Evolutionary conservation across 192 early-diverging fungal genomes (phyloP), one percentile per base, ranked within the genome.

Genomic region (Backusella mclennaniae): DNA sequence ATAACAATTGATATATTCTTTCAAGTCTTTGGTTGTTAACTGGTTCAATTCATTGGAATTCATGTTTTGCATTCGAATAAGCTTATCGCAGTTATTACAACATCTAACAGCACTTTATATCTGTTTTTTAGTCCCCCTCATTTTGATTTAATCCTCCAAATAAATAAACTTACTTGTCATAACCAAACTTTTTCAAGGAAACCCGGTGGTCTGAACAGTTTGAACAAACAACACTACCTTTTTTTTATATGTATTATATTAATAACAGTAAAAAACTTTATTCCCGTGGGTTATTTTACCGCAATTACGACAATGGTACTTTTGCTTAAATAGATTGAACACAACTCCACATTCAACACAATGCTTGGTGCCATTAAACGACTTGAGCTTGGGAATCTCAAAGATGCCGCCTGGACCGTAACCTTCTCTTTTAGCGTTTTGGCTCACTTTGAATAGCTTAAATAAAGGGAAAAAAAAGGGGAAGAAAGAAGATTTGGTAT

Each of bases 281-380:
- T 39, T 12, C 12, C 4, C 14, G 4, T 44, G 42, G 15, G n/a
- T 12, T 21, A 38, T 8, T 73, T 73, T 83, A 83, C 82, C 82
- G 42, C 82, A 83, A 59, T 83, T 83, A 49, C 73, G 56, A 66
- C 82, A 83, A 29, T 74, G 67, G 35, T 83, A 77, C 74, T 83
- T 79, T 79, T 74, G 78, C 21, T 73, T 72, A 56, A 83, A 80
- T n/a, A 83, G n/a, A 63, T 59, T 67, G 36, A 83, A 83, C 0
- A 41, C 39, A 4, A 39, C 49, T 38, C 68, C 41, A 63, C 82
- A 83, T 38, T 78, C 74, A 11, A 14, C 6, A 70, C 81, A 82
- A 1, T 69, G 67, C 26, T 78, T 78, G 23, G 36, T 38, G 53
- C 36, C 67, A 38, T 52, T 53, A 3, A 68, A 21, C 8, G 73